Base-by-base conservation (phyloP, 2,329 filamentous ascomycete genomes). In the Pseudomassariella vexata region DNA sequence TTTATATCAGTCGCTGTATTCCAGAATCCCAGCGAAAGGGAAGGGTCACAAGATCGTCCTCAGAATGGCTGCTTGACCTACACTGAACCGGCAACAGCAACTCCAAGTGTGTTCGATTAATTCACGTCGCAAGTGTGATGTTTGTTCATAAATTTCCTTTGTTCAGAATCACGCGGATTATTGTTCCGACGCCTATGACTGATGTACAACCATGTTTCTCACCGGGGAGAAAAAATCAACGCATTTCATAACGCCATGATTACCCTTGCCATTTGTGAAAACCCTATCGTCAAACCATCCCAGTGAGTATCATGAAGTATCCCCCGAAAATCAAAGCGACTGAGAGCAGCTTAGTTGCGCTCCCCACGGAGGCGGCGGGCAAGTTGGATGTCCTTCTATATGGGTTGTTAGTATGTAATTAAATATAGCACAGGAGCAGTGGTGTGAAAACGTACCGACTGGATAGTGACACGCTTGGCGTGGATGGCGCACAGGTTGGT, bases 401-500 rank as follows among this genome's bases (percentile, higher is more conserved):
- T 34, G 8, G 41, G 26, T 41, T 56, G 56, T 68, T 57, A 66
- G 61, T 17, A 28, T 15, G 26, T 29, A 38, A 12, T n/a, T 21
- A 36, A 27, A 20, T 19, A 14, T 9, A 4, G 19, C 4, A n/a
- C 10, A 11, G 20, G 29, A 7, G 11, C 9, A n/a, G 18, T 24
- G 26, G 19, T n/a, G 27, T 18, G 32, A 4, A 28, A 40, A 62
- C 63, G 50, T 53, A 67, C 60, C 48, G 81, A 82, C 68, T 90
- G 90, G 68, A 96, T 96, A 57, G 90, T 96, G 59, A 96, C 92
- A 72, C 92, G 88, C 81, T 96, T 96, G 68, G 92, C 90, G 70
- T 96, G 92, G 65, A 96, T 95, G 58, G 92, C 90, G 70, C 90
- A 96, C 32, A 95, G 72, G 74, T 96, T 96, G 70, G 90, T 95